Conservation (phyloP, 1,284 basidiomycete species). For the Sphaerobolus stellatus region DNA sequence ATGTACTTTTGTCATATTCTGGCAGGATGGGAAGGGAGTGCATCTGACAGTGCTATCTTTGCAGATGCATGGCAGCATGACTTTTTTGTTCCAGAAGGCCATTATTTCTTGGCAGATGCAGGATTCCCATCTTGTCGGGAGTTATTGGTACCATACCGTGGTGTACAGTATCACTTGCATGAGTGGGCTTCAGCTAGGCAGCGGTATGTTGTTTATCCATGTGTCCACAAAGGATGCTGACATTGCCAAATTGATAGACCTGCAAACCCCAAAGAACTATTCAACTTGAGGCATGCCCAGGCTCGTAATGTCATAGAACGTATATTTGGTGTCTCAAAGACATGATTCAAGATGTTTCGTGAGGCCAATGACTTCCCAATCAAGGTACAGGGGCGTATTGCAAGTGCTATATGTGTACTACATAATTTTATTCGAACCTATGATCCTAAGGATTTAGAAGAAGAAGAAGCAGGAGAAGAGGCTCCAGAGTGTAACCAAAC, state of each 20-base stretch:
- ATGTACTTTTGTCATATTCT: slow-evolving; percentile 35
- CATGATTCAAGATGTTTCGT: slow-evolving; percentile 16
- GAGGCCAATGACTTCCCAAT: slow-evolving; percentile 19
- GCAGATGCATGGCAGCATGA: slow-evolving; percentile 19
- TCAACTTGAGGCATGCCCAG: slow-evolving; percentile 21
- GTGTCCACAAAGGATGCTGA: background rate
- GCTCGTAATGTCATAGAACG: slow-evolving; percentile 13
- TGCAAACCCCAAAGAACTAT: slow-evolving; percentile 20
- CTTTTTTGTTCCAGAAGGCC: slow-evolving; percentile 20
- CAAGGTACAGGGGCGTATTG: slow-evolving; percentile 21
- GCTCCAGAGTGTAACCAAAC: slow-evolving; percentile 5
- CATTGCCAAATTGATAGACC: slow-evolving; percentile 13
- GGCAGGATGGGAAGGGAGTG: slow-evolving; percentile 38
- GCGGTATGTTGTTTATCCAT: slow-evolving; percentile 1
- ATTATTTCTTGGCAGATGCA: slow-evolving; percentile 33
- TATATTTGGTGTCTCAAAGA: slow-evolving; percentile 14
- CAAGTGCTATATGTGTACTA: slow-evolving; percentile 19
- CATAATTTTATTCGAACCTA: slow-evolving; percentile 26
- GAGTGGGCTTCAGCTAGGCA: slow-evolving; percentile 30
- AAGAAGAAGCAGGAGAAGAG: background rate
- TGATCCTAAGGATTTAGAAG: slow-evolving; percentile 18
- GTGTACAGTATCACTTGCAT: slow-evolving; percentile 35
- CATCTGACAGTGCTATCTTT: slow-evolving; percentile 33
- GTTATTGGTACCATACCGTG: slow-evolving; percentile 33
- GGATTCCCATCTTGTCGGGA: slow-evolving; percentile 31